Evolutionary conservation across 2,329 filamentous ascomycete species (phyloP).

Genomic region (Scorias spongiosa): DNA sequence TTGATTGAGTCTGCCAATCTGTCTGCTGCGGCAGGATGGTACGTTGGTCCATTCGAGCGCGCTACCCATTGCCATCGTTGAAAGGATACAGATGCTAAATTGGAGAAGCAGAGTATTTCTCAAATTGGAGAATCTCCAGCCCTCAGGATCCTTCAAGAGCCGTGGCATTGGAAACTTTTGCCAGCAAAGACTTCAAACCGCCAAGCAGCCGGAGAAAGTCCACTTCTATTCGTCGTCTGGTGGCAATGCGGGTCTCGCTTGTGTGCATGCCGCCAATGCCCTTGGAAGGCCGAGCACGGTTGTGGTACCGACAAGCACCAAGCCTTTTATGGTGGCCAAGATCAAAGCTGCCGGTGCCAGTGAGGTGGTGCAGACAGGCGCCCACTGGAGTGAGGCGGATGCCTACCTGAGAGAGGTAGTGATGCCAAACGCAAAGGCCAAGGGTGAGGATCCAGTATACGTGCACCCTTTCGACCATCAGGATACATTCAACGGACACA

Average conservation of each 20-base stretch:
- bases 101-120: slow-evolving; percentile 57
- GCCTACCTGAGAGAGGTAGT: slow-evolving; percentile 45
- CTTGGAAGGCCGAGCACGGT: slow-evolving; percentile 56
- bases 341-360: slow-evolving; percentile 51
- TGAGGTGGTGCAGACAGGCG: slow-evolving; percentile 52
- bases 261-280: slow-evolving; percentile 53
- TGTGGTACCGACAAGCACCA: slow-evolving; percentile 53
- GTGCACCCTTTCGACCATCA: slow-evolving; percentile 56
- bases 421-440: slow-evolving; percentile 24
- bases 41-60: slow-evolving; percentile 15
- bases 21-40: slow-evolving; percentile 60
- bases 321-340: slow-evolving; percentile 55
- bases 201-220: slow-evolving; percentile 15
- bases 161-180: slow-evolving; percentile 58
- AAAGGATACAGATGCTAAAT: slow-evolving; percentile 17
- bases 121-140: slow-evolving; percentile 75
- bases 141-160: slow-evolving; percentile 76
- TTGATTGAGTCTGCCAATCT: slow-evolving; percentile 51
- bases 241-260: slow-evolving; percentile 74
- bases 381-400: slow-evolving; percentile 56
- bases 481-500: slow-evolving; percentile 51
- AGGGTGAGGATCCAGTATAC: slow-evolving; percentile 42
- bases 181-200: slow-evolving; percentile 31
- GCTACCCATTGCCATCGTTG: neutral
- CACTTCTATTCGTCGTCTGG: slow-evolving; percentile 73